Base-by-base conservation (phyloP, 805 yeast genomes). In the Yarrowia keelungensis region DNA sequence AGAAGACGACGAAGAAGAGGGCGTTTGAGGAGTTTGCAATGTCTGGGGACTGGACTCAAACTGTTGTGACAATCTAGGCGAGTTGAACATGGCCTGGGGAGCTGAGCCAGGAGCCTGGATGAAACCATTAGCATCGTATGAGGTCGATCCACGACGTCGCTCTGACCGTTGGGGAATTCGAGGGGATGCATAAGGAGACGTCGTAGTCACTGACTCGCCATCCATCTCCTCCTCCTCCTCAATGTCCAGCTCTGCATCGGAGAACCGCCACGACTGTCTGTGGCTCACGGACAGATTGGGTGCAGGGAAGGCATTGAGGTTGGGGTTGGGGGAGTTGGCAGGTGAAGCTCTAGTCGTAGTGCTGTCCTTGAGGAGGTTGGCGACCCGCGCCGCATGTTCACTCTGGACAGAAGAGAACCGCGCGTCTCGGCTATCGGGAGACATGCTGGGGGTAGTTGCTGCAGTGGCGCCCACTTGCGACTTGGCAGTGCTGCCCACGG, bases 351-450 rank as follows among this genome's bases (percentile, higher is more conserved):
- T 16, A 41, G 14, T 58, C 26, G 15, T 36, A 32, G 15, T 42
- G 41, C 12, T 45, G 47, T 49, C 67, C 46, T 47, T 62, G n/a
- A 62, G 38, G 10, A 47, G 56, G 26, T 39, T 62, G 39, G 67
- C 67, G 32, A 47, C 56, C 39, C 65, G 65, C 50, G 65, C 65
- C 41, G 65, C 65, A 8, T 59, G 65, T 12, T 59, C 65, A 14
- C 51, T 59, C 36, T 59, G 65, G 5, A 59, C 51, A 5, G 51
- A 14, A 14, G 65, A 43, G n/a, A 59, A 59, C 16, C 67, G 47
- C 19, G 54, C 38, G 1, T 62, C 67, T 2, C 47, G 47, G 38
- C 47, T 47, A 26, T 62, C 67, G 3, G 67, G 67, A 4, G 67
- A 62, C 56, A 62, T 62, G 39, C 67, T 62, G 7, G 67, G 67